These are phyloP conservation scores for Colletotrichum sp. DNA, from an alignment of 2,329 filamentous ascomycete genomes.

Conservation along the genomic window DNA sequence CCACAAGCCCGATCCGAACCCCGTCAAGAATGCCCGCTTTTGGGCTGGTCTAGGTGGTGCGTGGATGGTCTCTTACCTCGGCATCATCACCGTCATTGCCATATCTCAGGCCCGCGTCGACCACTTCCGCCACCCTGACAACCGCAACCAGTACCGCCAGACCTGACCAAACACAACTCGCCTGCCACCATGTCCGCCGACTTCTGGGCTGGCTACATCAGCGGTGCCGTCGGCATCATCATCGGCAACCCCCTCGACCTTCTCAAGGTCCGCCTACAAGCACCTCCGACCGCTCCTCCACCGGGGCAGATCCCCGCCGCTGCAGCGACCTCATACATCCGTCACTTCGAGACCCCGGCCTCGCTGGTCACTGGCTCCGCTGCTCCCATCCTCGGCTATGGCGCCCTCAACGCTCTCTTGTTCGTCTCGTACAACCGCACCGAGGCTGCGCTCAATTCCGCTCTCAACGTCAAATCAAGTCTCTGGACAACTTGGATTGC, in stretches of 20 bases:
- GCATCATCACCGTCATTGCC: slow-evolving; percentile 17
- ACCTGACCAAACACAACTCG: background rate
- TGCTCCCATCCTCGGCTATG: slow-evolving; percentile 87
- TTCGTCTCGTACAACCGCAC: slow-evolving; percentile 91
- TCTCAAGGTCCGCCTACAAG: slow-evolving; percentile 82
- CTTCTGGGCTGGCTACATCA: slow-evolving; percentile 93
- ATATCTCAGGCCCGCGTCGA: slow-evolving; percentile 15
- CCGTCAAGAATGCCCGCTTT: slow-evolving; percentile 23
- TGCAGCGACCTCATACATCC: slow-evolving; percentile 26
- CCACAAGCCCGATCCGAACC: slow-evolving; percentile 17
- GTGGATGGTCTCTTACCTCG: slow-evolving; percentile 23
- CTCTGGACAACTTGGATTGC: slow-evolving; percentile 77
- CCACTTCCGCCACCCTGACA: slow-evolving; percentile 18
- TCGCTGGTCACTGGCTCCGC: slow-evolving; percentile 70
- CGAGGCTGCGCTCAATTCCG: slow-evolving; percentile 62
- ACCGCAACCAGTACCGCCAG: background rate
- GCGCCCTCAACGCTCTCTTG: slow-evolving; percentile 86
- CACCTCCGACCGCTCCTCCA: slow-evolving; percentile 32
- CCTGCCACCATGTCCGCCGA: slow-evolving; percentile 75
- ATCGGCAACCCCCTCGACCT: slow-evolving; percentile 32
- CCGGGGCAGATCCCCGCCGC: slow-evolving; percentile 21
- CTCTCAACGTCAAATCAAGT: slow-evolving; percentile 42
- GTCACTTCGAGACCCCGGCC: slow-evolving; percentile 38
- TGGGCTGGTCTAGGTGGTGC: slow-evolving; percentile 20
- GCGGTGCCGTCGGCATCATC: slow-evolving; percentile 75